A percentile compares a stretch with the other conserved stretches of the same genome.
phyloP scores from a whole-genome alignment of 345 rosid genomes.

The Schrenkiella parvula region DNA sequence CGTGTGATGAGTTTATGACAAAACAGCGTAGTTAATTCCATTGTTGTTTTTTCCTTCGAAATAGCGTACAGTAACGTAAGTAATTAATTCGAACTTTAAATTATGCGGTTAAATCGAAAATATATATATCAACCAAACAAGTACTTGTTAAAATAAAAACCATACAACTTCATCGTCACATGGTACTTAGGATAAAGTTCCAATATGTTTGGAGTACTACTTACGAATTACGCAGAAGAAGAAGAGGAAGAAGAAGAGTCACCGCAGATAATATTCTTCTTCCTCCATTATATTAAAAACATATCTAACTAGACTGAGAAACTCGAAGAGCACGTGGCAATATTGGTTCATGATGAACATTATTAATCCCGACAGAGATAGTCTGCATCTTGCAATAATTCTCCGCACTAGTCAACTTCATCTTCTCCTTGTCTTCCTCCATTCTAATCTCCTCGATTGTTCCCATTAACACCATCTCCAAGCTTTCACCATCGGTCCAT shows the following conservation, averaged over 20 bases:
- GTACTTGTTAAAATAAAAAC: not conserved
- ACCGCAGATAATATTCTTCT: not conserved
- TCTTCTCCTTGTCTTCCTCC: constrained; percentile 31
- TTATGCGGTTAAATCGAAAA: not conserved
- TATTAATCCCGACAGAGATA: constrained; percentile 17
- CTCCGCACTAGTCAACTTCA: not conserved
- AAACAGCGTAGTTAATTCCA: not conserved
- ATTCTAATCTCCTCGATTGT: constrained; percentile 28
- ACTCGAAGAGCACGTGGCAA: constrained; percentile 29
- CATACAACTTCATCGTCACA: not conserved
- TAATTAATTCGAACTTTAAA: not conserved
- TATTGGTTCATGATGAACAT: constrained; percentile 20
- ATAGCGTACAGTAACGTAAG: not conserved
- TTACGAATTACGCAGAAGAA: not conserved
- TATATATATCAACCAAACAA: not conserved
- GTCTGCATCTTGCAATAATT: constrained; percentile 28
- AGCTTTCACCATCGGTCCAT: constrained; percentile 69
- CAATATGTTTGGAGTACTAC: constrained; percentile 12
- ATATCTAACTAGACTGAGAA: constrained; percentile 25
- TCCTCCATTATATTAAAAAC: not conserved
- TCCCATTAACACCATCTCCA: constrained; percentile 43
- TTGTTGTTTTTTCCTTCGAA: not conserved
- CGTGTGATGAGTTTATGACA: not conserved
- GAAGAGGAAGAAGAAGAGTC: not conserved
- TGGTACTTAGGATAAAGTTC: constrained; percentile 17